phyloP scores from a whole-genome alignment of 345 rosid species.

The Syzygium aqueum region DNA sequence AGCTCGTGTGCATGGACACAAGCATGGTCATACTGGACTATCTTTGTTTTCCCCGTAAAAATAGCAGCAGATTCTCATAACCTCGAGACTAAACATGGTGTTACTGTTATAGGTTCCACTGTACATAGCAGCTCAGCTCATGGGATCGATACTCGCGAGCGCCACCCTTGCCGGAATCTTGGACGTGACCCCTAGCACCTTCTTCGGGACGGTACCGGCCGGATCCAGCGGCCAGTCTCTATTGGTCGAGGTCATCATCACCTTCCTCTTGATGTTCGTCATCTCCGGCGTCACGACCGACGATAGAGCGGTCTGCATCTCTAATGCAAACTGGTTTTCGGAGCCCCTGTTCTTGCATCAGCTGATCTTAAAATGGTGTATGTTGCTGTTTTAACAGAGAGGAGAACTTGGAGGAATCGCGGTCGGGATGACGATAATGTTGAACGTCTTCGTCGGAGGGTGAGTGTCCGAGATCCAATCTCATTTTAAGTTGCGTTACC shows the following conservation, averaged over 20 bases:
- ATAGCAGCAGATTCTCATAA: background rate
- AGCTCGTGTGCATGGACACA: background rate
- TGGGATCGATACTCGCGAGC: constrained; percentile 55
- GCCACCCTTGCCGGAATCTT: constrained; percentile 32
- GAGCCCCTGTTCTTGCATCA: no score
- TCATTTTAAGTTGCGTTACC: background rate
- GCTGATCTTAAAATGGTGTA: background rate
- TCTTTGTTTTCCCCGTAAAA: background rate
- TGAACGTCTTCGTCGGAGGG: constrained; percentile 59
- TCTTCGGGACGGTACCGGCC: constrained; percentile 48
- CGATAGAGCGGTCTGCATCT: constrained; percentile 26
- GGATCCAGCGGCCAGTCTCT: constrained; percentile 47
- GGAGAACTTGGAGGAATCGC: constrained; percentile 44
- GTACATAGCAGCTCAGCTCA: constrained; percentile 39
- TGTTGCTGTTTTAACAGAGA: constrained; percentile 4
- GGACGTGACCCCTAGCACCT: constrained; percentile 32
- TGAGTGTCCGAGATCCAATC: background rate
- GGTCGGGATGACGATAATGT: constrained; percentile 53
- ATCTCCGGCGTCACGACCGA: constrained; percentile 44
- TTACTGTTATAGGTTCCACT: constrained; percentile 27
- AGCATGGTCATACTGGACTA: background rate
- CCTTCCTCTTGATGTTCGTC: constrained; percentile 66
- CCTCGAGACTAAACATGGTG: background rate
- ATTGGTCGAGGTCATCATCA: constrained; percentile 41
- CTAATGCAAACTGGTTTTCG: background rate